Conservation (phyloP, 2,329 filamentous ascomycete genomes). For the Waltergamsia citrina region DNA sequence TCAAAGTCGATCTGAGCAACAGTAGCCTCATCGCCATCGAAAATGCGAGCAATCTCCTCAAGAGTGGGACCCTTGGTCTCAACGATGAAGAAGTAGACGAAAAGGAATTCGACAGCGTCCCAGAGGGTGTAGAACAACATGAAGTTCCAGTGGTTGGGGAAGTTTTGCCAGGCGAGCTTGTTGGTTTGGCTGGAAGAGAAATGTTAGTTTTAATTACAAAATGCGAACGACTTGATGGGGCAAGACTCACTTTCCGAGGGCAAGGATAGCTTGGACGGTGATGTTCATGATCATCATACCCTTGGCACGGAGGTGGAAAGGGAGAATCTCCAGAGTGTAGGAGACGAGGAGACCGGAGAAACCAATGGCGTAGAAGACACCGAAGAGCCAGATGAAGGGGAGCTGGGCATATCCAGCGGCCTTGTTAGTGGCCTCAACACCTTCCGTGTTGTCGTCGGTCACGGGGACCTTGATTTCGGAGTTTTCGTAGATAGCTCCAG, state of each 20-base stretch:
- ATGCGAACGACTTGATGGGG: too few species aligned
- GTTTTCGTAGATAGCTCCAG: slow-evolving; percentile 42
- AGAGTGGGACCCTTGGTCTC: slow-evolving; percentile 60
- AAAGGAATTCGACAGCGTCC: slow-evolving; percentile 49
- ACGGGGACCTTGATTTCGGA: slow-evolving; percentile 13
- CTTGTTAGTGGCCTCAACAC: slow-evolving; percentile 23
- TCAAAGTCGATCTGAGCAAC: slow-evolving; percentile 44
- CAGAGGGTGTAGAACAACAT: slow-evolving; percentile 58
- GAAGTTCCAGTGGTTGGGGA: slow-evolving; percentile 54
- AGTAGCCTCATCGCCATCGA: slow-evolving; percentile 54
- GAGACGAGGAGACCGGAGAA: slow-evolving; percentile 48
- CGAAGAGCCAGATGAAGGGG: slow-evolving; percentile 50
- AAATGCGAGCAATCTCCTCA: slow-evolving; percentile 55
- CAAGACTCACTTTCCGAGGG: slow-evolving; percentile 51
- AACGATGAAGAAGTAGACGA: slow-evolving; percentile 58
- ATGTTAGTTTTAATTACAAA: neutral
- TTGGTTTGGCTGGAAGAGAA: slow-evolving; percentile 42
- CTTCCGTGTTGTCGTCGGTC: slow-evolving; percentile 9
- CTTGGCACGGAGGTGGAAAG: slow-evolving; percentile 48
- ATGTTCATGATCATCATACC: slow-evolving; percentile 58
- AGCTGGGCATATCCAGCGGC: slow-evolving; percentile 43
- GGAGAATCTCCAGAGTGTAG: slow-evolving; percentile 49
- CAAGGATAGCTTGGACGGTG: slow-evolving; percentile 50
- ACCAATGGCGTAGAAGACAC: slow-evolving; percentile 49
- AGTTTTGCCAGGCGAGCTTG: slow-evolving; percentile 50